Percentiles rank a stretch among this genome's conserved stretches.
Conservation (phyloP, 2,329 filamentous ascomycete species). For the Aspergillus ochraceoroseus region DNA sequence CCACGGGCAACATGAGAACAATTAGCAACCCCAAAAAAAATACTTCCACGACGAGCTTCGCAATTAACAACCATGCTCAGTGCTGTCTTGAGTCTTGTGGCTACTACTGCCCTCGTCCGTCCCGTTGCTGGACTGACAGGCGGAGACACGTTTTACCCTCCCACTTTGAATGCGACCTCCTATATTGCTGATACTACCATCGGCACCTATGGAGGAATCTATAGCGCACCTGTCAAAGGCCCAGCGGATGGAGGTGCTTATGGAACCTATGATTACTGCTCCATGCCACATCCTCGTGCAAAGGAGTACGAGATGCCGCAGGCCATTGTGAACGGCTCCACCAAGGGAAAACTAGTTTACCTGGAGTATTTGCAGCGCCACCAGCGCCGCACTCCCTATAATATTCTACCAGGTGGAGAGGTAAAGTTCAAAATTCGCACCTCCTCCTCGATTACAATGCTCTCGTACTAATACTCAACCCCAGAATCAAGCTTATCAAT, state of each 20-base stretch:
- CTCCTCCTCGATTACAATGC: no score
- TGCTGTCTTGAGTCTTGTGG: no score
- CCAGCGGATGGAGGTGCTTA: constrained; percentile 2
- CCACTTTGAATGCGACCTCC: constrained; percentile 30
- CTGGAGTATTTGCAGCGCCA: constrained; percentile 41
- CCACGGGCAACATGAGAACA: no score
- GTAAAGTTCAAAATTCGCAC: constrained; percentile 16
- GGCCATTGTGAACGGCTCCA: constrained; percentile 26
- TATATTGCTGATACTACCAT: constrained; percentile 33
- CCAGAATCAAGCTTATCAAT: constrained; percentile 38
- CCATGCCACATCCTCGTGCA: constrained; percentile 39
- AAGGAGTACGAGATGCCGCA: constrained; percentile 31
- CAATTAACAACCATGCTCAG: no score
- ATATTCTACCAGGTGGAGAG: constrained; percentile 39
- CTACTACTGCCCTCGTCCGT: no score
- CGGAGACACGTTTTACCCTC: constrained; percentile 31
- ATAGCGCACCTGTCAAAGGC: constrained; percentile 23
- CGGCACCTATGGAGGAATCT: constrained; percentile 36
- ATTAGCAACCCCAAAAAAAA: no score
- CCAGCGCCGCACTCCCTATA: constrained; percentile 39
- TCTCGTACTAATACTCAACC: background rate
- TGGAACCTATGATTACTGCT: constrained; percentile 40
- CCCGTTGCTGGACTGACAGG: no score
- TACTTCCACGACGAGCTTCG: no score
- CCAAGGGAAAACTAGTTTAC: constrained; percentile 33